These are phyloP conservation scores for Fagus crenata DNA, from an alignment of 306 rosid species.

Conservation along the genomic window DNA sequence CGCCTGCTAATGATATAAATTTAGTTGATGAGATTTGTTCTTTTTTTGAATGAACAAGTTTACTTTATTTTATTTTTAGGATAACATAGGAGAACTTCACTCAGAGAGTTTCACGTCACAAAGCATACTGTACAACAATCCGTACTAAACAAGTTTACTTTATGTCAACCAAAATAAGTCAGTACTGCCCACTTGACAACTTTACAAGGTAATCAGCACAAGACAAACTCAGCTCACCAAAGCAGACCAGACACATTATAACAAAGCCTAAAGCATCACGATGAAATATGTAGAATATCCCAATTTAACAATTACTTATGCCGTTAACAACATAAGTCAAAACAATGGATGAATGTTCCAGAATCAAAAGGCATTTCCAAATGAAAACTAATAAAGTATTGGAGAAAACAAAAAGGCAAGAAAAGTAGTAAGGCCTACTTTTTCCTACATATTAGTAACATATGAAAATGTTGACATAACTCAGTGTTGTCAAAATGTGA, in stretches of 20 bases:
- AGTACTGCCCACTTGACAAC: too few species aligned
- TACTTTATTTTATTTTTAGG: too few species aligned
- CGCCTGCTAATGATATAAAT: too few species aligned
- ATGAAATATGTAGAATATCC: constrained; percentile 4
- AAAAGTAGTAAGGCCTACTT: neutral
- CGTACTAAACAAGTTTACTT: too few species aligned
- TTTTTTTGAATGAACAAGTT: too few species aligned
- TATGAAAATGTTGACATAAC: neutral
- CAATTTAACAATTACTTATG: neutral
- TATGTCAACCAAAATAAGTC: too few species aligned
- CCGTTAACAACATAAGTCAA: neutral
- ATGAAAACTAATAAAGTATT: neutral
- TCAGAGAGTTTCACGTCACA: too few species aligned
- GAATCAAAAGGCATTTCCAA: neutral
- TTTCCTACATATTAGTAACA: neutral
- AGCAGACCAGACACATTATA: neutral
- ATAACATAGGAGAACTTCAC: too few species aligned
- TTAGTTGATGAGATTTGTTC: too few species aligned
- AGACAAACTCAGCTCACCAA: neutral
- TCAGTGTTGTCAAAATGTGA: neutral
- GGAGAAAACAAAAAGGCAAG: neutral
- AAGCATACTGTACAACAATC: too few species aligned
- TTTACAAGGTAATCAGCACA: neutral
- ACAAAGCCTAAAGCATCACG: neutral
- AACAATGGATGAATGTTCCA: neutral